Conservation (phyloP, 2,329 filamentous ascomycete species). For the Beauveria asiatica region DNA sequence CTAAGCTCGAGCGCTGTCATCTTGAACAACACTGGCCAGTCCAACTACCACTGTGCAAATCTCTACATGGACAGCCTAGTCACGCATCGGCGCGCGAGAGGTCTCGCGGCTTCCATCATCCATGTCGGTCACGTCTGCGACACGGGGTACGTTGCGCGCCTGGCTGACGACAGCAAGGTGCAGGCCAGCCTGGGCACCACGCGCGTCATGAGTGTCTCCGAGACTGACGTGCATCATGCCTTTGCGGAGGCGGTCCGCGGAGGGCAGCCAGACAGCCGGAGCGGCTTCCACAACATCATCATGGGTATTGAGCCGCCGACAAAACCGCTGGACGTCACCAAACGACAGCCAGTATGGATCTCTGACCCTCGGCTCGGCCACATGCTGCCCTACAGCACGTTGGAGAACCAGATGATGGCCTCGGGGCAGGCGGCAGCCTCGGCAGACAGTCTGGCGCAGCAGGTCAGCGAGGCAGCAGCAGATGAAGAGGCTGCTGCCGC, state of each 20-base stretch:
- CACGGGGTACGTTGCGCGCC: conserved; percentile 28
- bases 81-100: conserved; percentile 25
- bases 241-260: not conserved
- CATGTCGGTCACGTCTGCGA: conserved; percentile 30
- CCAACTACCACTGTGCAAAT: conserved; percentile 37
- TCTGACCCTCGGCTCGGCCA: not conserved
- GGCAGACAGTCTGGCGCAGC: not conserved
- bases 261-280: not conserved
- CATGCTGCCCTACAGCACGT: not conserved
- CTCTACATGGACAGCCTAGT: conserved; percentile 31
- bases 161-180: not conserved
- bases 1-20: conserved; percentile 23
- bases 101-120: conserved; percentile 29
- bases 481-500: not conserved
- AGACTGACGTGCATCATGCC: conserved; percentile 26
- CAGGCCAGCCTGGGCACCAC: not conserved
- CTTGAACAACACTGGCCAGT: conserved; percentile 26
- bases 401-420: not conserved
- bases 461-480: not conserved
- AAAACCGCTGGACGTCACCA: not conserved
- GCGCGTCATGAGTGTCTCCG: conserved; percentile 12
- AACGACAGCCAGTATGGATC: not conserved
- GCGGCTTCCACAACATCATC: conserved; percentile 11
- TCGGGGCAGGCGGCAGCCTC: not conserved
- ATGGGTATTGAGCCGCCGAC: conserved; percentile 14